phyloP scores from a whole-genome alignment of 108 stramenopile species.

The Skeletonema potamos region DNA sequence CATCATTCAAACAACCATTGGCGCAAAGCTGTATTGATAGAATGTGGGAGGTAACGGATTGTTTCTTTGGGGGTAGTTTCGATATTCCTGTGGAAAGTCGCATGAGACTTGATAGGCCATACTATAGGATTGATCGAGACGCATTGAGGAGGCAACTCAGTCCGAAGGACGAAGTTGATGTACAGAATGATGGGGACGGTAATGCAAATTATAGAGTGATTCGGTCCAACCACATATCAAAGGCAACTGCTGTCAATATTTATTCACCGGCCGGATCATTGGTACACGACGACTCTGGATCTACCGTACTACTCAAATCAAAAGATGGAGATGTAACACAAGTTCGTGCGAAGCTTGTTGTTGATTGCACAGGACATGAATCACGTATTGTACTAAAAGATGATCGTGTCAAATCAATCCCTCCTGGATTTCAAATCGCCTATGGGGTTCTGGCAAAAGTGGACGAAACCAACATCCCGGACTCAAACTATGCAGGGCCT shows the following conservation, averaged over 20 bases:
- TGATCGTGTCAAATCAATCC: slow-evolving; percentile 46
- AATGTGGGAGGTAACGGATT: slow-evolving; percentile 88
- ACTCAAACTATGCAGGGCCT: slow-evolving; percentile 65
- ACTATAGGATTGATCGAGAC: slow-evolving; percentile 79
- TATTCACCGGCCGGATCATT: slow-evolving; percentile 71
- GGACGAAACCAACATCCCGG: slow-evolving; percentile 58
- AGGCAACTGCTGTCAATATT: slow-evolving; percentile 73
- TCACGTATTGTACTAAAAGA: slow-evolving; percentile 82
- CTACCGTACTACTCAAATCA: slow-evolving; percentile 54
- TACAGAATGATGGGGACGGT: slow-evolving; percentile 19
- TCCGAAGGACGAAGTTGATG: slow-evolving; percentile 30
- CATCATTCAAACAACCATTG: slow-evolving; percentile 30
- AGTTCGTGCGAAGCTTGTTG: slow-evolving; percentile 77
- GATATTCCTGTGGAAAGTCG: slow-evolving; percentile 76
- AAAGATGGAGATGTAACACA: slow-evolving; percentile 52
- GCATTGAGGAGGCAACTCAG: slow-evolving; percentile 62
- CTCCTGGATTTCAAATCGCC: slow-evolving; percentile 94
- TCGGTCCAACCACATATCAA: slow-evolving; percentile 67
- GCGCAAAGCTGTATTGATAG: slow-evolving; percentile 54
- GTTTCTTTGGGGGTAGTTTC: slow-evolving; percentile 92
- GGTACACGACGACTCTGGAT: slow-evolving; percentile 67
- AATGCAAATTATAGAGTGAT: slow-evolving; percentile 50
- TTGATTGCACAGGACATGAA: slow-evolving; percentile 94
- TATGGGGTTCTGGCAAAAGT: slow-evolving; percentile 86
- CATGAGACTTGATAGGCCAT: slow-evolving; percentile 76